phyloP scores from a whole-genome alignment of 176 grass and related monocot species.

The Eremochloa ophiuroides region DNA sequence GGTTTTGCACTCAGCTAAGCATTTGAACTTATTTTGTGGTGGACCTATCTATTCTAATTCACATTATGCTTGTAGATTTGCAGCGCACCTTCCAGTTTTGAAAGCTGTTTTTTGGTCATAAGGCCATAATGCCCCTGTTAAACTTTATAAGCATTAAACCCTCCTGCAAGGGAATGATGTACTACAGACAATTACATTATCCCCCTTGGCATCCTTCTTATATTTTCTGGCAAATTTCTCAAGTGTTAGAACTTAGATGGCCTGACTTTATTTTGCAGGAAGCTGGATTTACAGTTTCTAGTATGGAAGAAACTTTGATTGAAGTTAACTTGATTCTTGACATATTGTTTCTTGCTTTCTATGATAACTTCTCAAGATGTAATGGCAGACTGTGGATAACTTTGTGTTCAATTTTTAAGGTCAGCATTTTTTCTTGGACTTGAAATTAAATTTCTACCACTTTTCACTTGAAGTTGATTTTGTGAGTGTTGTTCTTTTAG shows the following conservation, averaged over 20 bases:
- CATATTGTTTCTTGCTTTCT: conserved; percentile 80
- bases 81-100: not conserved
- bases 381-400: conserved; percentile 65
- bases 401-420: conserved; percentile 76
- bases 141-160: not conserved
- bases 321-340: conserved; percentile 86
- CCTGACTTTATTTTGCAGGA: conserved; percentile 49
- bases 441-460: not conserved
- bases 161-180: not conserved
- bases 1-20: not conserved
- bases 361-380: conserved; percentile 76
- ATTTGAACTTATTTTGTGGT: not conserved
- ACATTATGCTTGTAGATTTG: not conserved
- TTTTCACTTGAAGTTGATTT: conserved; percentile 25
- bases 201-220: not conserved
- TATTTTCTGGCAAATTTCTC: not conserved
- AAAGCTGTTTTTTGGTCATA: not conserved
- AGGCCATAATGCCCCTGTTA: not conserved
- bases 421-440: conserved; percentile 7
- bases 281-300: conserved; percentile 59
- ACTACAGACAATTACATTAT: not conserved
- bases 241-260: not conserved
- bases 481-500: conserved; percentile 38
- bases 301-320: conserved; percentile 89
- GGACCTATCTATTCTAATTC: not conserved